phyloP scores from a whole-genome alignment of 192 early-diverging fungal species.

The Linnemannia elongata region DNA sequence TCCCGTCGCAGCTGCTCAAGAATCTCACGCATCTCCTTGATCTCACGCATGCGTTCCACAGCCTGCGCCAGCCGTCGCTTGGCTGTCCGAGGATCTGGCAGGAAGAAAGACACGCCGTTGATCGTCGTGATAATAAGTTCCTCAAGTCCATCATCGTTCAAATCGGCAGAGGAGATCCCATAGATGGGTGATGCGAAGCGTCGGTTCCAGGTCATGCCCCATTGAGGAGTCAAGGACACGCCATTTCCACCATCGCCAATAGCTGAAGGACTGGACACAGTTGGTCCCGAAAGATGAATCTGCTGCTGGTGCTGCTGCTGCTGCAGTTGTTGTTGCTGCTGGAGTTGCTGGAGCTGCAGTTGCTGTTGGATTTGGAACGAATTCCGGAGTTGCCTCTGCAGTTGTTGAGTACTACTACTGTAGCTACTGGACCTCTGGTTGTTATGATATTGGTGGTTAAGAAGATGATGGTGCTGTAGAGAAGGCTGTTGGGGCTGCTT shows the following conservation, averaged over 20 bases:
- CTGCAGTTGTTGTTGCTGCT: background rate
- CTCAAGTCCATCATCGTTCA: constrained; percentile 68
- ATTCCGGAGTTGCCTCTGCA: background rate
- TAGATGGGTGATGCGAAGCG: constrained; percentile 70
- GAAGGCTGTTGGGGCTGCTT: constrained; percentile 2
- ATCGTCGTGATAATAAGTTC: constrained; percentile 67
- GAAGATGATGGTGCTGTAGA: constrained; percentile 1
- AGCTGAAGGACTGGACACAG: background rate
- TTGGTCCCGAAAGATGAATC: background rate
- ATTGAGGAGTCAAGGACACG: constrained; percentile 2
- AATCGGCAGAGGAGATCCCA: constrained; percentile 60
- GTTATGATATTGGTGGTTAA: background rate
- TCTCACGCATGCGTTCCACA: constrained; percentile 56
- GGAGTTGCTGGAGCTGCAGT: background rate
- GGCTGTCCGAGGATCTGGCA: constrained; percentile 61
- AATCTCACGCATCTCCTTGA: constrained; percentile 58
- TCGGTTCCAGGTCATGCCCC: constrained; percentile 64
- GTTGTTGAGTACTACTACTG: background rate
- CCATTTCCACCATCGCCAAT: background rate
- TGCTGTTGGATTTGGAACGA: background rate
- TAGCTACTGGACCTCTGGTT: background rate
- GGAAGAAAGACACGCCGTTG: constrained; percentile 66
- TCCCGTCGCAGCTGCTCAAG: constrained; percentile 35
- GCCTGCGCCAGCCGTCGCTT: constrained; percentile 48
- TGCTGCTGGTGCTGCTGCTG: background rate